Base-by-base conservation (phyloP, 768 basidiomycete genomes). In the Glaciozyma martinii region DNA sequence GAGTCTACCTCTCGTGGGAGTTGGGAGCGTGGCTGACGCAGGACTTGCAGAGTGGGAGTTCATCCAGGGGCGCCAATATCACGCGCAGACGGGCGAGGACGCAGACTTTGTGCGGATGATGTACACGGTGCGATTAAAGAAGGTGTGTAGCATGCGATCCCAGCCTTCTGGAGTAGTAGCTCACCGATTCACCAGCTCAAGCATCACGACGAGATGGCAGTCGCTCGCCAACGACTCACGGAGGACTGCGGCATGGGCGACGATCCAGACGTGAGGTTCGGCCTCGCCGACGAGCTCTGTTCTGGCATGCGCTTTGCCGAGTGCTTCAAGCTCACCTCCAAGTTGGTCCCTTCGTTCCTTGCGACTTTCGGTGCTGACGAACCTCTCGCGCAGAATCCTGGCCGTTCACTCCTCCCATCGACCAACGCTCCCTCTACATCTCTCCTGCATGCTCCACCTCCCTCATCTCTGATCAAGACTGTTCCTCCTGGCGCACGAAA, bases 401-500 rank as follows among this genome's bases (percentile, higher is more conserved):
- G 83, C 84, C 21, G 80, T 89, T 15, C 86, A 89, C n/a, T 82
- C 87, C 2, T 84, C 90, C 49, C 95, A 99, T 75, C 84, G 85
- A 37, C 83, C 87, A 10, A 90, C 94, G 2, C 86, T 98, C 78
- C 91, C 93, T 0, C 75, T 98, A 64, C 94, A 99, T 74, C 86
- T 99, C 42, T 92, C 94, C 5, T 97, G 94, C 82, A 94, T 98
- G 90, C 89, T 93, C 74, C 94, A 99, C 76, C 81, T 98, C 25
- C 84, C 86, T 30, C 86, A 94, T 75, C 79, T 97, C 16, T 89
- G 93, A 72, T 92, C 93, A 4, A 87, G 87, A 71, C 83, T 99
- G 9, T 99, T 97, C 78, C 87, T 99, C 67, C 82, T 98, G 46
- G 95, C 95, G 0, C 95, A 98, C 73, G 90, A 95, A 74, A 83